Base-by-base conservation (phyloP, 768 basidiomycete genomes). In the Lactarius pseudohatsudake region DNA sequence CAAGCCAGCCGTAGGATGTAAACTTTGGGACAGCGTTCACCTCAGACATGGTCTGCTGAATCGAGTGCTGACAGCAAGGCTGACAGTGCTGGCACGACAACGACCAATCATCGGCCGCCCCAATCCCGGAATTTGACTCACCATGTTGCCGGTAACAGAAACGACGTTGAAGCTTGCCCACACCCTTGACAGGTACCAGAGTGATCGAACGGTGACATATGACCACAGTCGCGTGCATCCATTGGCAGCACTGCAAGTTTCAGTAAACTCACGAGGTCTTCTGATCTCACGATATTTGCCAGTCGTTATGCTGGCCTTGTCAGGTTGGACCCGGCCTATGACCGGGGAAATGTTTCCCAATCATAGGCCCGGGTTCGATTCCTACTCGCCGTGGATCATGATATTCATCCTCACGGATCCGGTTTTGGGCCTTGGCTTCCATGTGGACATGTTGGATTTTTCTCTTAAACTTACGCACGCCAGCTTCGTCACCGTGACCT, bases 1-100 rank as follows among this genome's bases (percentile, higher is more conserved):
- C 83, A 8, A 77, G 67, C 84, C 86, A 87, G 22, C 90, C 90
- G 67, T 87, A 87, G 28, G 68, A 47, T 1, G 89, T 86, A 70
- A 90, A 86, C 34, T 34, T 47, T 2, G 32, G 28, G 50, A 15
- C 22, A 7, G 50, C 26, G 6, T 26, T 26, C 26, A 26, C 15
- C 13, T 53, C 50, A 26, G 50, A 53, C 50, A 53, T 53, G 50
- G 13, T 38, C 36, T 38, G 15, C 5, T 7, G 22, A 26, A 15
- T 26, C 4, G 26, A 26, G 26, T 26, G 26, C 26, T 26, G 26
- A 26, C n/a, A n/a, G n/a, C n/a, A n/a, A n/a, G n/a, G 38, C 38
- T 38, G 32, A 32, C 32, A 32, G 32, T 7, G 28, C 38, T 40
- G 38, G 4, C 43, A n/a, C 20, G 45, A n/a, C 10, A 13, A 13